phyloP scores from a whole-genome alignment of 306 rosid species.

The Comarum palustre region DNA sequence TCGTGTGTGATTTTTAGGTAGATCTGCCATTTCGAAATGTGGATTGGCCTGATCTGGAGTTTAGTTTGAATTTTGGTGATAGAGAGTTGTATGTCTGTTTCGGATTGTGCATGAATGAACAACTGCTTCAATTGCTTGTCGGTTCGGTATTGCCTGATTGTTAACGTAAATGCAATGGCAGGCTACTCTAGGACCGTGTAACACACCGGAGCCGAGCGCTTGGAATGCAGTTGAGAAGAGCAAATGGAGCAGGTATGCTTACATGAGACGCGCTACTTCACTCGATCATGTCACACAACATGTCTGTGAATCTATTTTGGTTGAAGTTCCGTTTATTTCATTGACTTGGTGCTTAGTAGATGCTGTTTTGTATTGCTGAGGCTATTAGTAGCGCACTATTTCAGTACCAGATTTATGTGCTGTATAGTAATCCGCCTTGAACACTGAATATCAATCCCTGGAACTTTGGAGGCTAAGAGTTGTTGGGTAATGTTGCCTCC shows the following conservation, averaged over 20 bases:
- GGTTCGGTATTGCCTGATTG: background rate
- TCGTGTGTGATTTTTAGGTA: constrained; percentile 19
- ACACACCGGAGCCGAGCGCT: constrained; percentile 71
- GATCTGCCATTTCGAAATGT: constrained; percentile 45
- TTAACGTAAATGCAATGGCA: constrained; percentile 38
- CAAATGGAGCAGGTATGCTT: constrained; percentile 90
- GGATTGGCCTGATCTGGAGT: constrained; percentile 18
- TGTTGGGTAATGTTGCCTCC: background rate
- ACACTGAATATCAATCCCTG: background rate
- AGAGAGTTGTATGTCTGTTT: background rate
- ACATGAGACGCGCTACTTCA: constrained; percentile 17
- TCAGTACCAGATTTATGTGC: background rate
- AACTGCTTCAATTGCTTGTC: background rate
- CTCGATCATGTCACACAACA: background rate
- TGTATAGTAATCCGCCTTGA: background rate
- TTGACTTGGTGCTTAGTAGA: background rate
- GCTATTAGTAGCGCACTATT: background rate
- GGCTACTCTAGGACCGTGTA: constrained; percentile 87
- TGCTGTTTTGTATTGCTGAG: background rate
- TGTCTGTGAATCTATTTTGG: background rate
- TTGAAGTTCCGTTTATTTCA: background rate
- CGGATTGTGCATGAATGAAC: background rate
- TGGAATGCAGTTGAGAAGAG: constrained; percentile 90
- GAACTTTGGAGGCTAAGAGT: background rate
- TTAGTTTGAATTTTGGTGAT: background rate